Base-by-base conservation (phyloP, 768 basidiomycete genomes). In the Trametes cinnabarina region DNA sequence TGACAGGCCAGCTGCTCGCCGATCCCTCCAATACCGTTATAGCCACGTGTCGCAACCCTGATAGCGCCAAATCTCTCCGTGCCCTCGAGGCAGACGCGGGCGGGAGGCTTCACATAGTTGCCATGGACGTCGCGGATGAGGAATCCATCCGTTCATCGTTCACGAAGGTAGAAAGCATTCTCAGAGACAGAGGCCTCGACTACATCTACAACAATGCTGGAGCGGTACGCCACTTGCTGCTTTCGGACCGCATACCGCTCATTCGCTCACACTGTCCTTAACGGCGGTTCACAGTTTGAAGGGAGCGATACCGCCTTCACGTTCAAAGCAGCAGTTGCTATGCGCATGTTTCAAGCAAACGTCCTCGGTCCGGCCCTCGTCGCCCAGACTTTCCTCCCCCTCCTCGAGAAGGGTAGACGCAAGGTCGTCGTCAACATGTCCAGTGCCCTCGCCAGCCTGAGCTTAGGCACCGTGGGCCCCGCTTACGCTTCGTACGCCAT, bases 141-240 rank as follows among this genome's bases (percentile, higher is more conserved):
- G 61, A 49, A 19, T 64, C 68, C 26, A 71, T 76, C 55, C 58
- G 68, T 10, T 63, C 42, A 0, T 66, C 69, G 14, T 62, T 62
- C 3, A 52, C 53, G 23, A 32, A 57, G 6, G 66, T 71, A 25
- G 66, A 62, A 26, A 61, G 55, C 32, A 48, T 72, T 15, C 54
- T 77, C 12, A 66, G 57, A 4, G 63, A 61, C 23, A 55, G 49
- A 15, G 73, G 74, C 5, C 60, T 77, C 6, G 73, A 77, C 58
- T 76, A 74, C 48, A 63, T 78, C 23, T 58, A 75, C 51, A 78
- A 76, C 65, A 76, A 75, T 39, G 74, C 75, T 9, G 75, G 66
- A 1, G 53, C 72, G 22, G 72, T 72, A 53, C 55, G 73, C 37
- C 37, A n/a, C 37, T n/a, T 15, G 17, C 37, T 39, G 5, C 37